Percentiles rank a stretch among this genome's conserved stretches.
Conservation (phyloP, 495 filamentous ascomycete species). For the Penicillium diatomitis region DNA sequence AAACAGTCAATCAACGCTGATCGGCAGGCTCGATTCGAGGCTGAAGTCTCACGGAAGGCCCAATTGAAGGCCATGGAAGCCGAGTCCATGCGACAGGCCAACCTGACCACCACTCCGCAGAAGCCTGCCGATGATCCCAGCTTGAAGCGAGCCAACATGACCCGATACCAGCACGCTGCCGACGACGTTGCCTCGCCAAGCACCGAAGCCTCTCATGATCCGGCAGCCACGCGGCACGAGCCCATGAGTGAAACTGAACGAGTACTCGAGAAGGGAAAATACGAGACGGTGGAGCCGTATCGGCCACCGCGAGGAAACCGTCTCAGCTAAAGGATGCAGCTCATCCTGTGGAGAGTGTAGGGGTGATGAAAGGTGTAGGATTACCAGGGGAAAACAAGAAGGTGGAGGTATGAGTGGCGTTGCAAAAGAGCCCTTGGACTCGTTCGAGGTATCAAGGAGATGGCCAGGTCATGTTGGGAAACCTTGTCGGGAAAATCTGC, state of each 20-base stretch:
- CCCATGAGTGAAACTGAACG: conserved; percentile 62
- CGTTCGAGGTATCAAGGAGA: too few relatives aligned
- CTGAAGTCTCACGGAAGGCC: conserved; percentile 54
- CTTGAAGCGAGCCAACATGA: conserved; percentile 28
- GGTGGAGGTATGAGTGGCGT: too few relatives aligned
- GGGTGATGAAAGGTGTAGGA: too few relatives aligned
- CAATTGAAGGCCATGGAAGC: conserved; percentile 51
- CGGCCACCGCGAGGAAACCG: conserved; percentile 72
- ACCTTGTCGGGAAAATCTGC: too few relatives aligned
- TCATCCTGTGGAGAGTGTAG: neutral
- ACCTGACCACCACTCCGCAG: conserved; percentile 2
- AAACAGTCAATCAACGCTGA: conserved; percentile 90
- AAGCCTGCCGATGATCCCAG: conserved; percentile 15
- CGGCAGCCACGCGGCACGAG: conserved; percentile 77
- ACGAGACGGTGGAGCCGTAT: conserved; percentile 70
- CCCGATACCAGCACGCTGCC: conserved; percentile 24
- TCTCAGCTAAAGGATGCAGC: conserved; percentile 45
- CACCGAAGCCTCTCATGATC: conserved; percentile 68
- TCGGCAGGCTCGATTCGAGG: conserved; percentile 60
- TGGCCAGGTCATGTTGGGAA: too few relatives aligned
- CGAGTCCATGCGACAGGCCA: conserved; percentile 32
- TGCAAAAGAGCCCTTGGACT: too few relatives aligned
- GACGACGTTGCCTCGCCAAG: conserved; percentile 68
- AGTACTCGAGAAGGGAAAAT: conserved; percentile 78
- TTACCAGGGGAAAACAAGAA: too few relatives aligned